phyloP scores from a whole-genome alignment of 805 yeast species.

The Pichia deserticola region DNA sequence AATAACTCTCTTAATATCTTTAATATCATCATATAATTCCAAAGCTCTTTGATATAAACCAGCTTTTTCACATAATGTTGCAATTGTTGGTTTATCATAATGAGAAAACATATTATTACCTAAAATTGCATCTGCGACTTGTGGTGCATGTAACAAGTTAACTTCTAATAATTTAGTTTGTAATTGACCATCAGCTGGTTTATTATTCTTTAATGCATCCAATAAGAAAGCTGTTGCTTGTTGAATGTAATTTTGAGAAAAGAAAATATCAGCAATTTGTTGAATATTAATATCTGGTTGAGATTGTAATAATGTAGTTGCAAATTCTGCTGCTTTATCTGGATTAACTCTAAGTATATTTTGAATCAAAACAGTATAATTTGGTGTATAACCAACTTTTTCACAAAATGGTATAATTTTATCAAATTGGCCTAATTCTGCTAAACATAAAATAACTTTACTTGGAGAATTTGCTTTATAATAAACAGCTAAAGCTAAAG shows the following conservation, averaged over 20 bases:
- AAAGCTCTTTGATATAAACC: slow-evolving; percentile 93
- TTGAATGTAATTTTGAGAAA: slow-evolving; percentile 88
- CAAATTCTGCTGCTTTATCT: slow-evolving; percentile 98
- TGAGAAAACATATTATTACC: slow-evolving; percentile 95
- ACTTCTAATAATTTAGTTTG: slow-evolving; percentile 93
- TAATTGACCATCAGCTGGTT: slow-evolving; percentile 90
- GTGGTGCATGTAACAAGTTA: slow-evolving; percentile 93
- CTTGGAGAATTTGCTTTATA: slow-evolving; percentile 74
- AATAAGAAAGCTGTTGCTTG: slow-evolving; percentile 96
- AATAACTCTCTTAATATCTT: slow-evolving; percentile 91
- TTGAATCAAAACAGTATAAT: slow-evolving; percentile 82
- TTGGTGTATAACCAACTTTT: slow-evolving; percentile 83
- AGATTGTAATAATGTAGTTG: slow-evolving; percentile 65
- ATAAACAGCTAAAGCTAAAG: slow-evolving; percentile 86
- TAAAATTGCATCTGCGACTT: slow-evolving; percentile 97
- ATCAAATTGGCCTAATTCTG: slow-evolving; percentile 94
- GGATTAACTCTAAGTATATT: slow-evolving; percentile 88
- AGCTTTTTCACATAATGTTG: slow-evolving; percentile 90
- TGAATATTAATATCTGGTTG: slow-evolving; percentile 72
- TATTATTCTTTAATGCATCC: slow-evolving; percentile 90
- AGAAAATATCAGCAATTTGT: slow-evolving; percentile 85
- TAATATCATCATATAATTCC: slow-evolving; percentile 90
- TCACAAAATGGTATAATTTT: slow-evolving; percentile 91
- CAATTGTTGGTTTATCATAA: slow-evolving; percentile 90
- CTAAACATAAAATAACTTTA: slow-evolving; percentile 86